These are phyloP conservation scores for Pythium insidiosum DNA, from an alignment of 352 stramenopile species.

Conservation along the genomic window DNA sequence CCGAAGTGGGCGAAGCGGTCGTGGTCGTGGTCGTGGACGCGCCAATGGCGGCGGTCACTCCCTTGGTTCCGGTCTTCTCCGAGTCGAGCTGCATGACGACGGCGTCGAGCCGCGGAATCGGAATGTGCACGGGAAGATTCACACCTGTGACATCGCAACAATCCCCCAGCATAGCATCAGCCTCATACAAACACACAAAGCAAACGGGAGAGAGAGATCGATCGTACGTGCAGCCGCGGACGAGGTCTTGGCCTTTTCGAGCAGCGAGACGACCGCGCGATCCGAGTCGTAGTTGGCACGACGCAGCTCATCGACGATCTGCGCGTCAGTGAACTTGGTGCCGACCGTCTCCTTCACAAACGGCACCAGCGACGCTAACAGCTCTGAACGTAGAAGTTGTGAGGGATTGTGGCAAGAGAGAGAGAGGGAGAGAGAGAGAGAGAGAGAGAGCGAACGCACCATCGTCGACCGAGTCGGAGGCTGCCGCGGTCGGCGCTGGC, in stretches of 20 bases:
- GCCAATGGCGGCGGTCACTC: constrained; percentile 43
- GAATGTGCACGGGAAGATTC: constrained; percentile 53
- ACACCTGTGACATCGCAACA: constrained; percentile 9
- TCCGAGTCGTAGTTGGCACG: constrained; percentile 74
- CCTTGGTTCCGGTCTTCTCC: constrained; percentile 28
- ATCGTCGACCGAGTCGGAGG: constrained; percentile 23
- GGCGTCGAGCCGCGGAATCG: constrained; percentile 50
- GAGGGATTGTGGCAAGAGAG: no score
- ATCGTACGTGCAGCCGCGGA: constrained; percentile 13
- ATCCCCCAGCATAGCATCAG: not conserved
- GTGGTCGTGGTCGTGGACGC: constrained; percentile 6
- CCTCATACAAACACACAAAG: not conserved
- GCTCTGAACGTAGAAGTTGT: constrained; percentile 15
- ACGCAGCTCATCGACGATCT: constrained; percentile 64
- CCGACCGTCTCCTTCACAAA: constrained; percentile 47
- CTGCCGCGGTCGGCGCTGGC: constrained; percentile 1
- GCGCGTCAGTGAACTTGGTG: constrained; percentile 38
- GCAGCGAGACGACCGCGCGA: constrained; percentile 56
- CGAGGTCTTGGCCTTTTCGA: constrained; percentile 63
- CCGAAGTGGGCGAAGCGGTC: no score
- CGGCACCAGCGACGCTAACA: constrained; percentile 48
- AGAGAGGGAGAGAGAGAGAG: no score
- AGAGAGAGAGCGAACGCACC: constrained; percentile 21
- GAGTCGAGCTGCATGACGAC: constrained; percentile 42
- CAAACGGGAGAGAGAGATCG: not conserved